Conservation (phyloP, 805 yeast genomes). For the Wickerhamomyces pijperi region DNA sequence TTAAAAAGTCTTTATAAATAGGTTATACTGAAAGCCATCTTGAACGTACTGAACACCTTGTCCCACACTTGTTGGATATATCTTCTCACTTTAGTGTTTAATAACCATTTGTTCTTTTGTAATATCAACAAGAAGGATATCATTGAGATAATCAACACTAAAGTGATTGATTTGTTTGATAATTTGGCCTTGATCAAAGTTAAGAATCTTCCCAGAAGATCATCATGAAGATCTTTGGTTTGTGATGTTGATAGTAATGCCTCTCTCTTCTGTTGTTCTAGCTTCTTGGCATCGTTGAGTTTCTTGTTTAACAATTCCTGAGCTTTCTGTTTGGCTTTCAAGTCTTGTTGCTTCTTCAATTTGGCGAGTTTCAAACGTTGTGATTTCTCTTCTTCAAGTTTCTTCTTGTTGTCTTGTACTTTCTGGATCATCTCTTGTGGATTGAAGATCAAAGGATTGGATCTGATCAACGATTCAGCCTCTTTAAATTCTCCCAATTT, state of each 20-base stretch:
- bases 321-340: slow-evolving; percentile 4
- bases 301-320: slow-evolving; percentile 5
- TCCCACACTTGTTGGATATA: slow-evolving; percentile 6
- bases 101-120: slow-evolving; percentile 4
- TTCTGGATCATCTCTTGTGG: slow-evolving; percentile 7
- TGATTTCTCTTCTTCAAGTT: slow-evolving; percentile 7
- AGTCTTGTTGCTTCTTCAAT: slow-evolving; percentile 5
- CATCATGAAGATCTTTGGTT: not conserved
- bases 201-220: not conserved
- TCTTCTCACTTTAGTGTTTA: slow-evolving; percentile 8
- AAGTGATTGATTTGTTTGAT: slow-evolving; percentile 2
- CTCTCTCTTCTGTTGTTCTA: slow-evolving; percentile 4
- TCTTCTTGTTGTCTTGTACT: slow-evolving; percentile 4
- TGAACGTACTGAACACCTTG: slow-evolving; percentile 7
- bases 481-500: slow-evolving; percentile 13
- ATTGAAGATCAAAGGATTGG: slow-evolving; percentile 10
- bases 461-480: slow-evolving; percentile 11
- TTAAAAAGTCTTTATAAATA: slow-evolving; percentile 10
- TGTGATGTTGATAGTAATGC: not conserved
- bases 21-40: slow-evolving; percentile 19
- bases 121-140: slow-evolving; percentile 8
- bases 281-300: slow-evolving; percentile 5
- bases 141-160: slow-evolving; percentile 8
- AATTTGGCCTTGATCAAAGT: slow-evolving; percentile 8
- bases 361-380: slow-evolving; percentile 5